Base-by-base conservation (phyloP, 1,284 basidiomycete genomes). In the Sanghuangporus baumii region DNA sequence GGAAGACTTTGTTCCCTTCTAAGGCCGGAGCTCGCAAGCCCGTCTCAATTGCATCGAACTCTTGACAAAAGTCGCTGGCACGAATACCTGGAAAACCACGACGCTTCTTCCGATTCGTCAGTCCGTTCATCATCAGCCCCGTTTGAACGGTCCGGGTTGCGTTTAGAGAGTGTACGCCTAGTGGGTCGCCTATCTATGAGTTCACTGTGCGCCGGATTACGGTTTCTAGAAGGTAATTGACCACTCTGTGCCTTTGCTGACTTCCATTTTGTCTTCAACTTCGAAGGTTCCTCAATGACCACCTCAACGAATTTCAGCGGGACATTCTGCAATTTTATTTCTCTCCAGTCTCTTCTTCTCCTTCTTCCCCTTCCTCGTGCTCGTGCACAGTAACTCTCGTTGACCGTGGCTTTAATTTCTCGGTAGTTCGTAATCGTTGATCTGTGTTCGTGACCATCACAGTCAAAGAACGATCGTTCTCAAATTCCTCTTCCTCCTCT, bases 401-500 rank as follows among this genome's bases (percentile, higher is more conserved):
- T 9, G 3, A 46, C 18, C 14, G 1, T n/a, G 43, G 16, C 41
- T 59, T 46, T 58, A 14, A 14, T 14, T 38, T 60, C 47, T 26
- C 46, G 37, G 18, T 36, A 18, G 40, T 34, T 16, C 20, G 6
- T 6, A 4, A 23, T 11, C 48, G 48, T 6, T 7, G 6, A 23
- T 3, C 20, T 9, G 1, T 14, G n/a, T 50, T 50, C 3, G 18
- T 8, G 20, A 3, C 18, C 31, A 20, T 18, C 9, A 38, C n/a
- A 20, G 14, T 7, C 54, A 20, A 7, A 7, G 54, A 11, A 6
- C 11, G 18, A 6, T 16, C 46, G 23, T 48, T 38, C 31, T 61
- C 51, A 61, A 52, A 47, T 20, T 61, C 59, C 38, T 55, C 59
- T 20, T 60, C 59, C 11, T 40, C 57, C 12, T 16, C 38, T 20